These are phyloP conservation scores for Saccharomycopsis javanensis DNA, from an alignment of 805 yeast genomes.

Conservation along the genomic window DNA sequence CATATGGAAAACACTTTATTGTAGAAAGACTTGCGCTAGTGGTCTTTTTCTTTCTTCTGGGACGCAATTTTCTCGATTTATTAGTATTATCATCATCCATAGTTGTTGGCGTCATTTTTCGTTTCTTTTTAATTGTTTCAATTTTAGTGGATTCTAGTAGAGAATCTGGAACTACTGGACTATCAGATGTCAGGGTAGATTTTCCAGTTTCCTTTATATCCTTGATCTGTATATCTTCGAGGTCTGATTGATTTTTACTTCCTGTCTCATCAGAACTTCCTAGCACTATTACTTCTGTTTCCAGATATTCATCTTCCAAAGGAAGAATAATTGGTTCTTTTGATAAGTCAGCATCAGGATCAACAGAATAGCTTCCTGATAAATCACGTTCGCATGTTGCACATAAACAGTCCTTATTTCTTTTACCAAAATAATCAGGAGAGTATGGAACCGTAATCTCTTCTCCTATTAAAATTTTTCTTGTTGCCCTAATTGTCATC, in stretches of 20 bases:
- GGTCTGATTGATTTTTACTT: not conserved
- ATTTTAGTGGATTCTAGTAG: not conserved
- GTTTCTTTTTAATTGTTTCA: not conserved
- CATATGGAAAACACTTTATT: conserved; percentile 14
- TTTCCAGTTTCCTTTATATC: not conserved
- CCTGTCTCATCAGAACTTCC: not conserved
- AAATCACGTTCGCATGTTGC: conserved; percentile 31
- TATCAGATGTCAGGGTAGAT: not conserved
- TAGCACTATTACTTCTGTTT: not conserved
- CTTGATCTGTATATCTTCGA: not conserved
- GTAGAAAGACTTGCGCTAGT: conserved; percentile 1
- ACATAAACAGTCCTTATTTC: conserved; percentile 36
- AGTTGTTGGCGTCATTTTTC: not conserved
- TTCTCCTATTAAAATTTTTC: conserved; percentile 33
- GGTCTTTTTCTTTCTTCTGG: not conserved
- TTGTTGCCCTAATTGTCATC: conserved; percentile 28
- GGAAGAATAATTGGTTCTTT: not conserved
- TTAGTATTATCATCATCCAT: not conserved
- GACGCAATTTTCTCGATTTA: not conserved
- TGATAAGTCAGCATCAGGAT: not conserved
- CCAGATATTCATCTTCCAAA: not conserved
- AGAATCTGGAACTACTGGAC: not conserved
- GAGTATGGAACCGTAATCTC: conserved; percentile 39
- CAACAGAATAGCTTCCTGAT: conserved; percentile 20
- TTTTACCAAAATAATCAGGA: conserved; percentile 33